These are phyloP conservation scores for Phialocephala sp. DNA, from an alignment of 2,329 filamentous ascomycete species.

Conservation along the genomic window DNA sequence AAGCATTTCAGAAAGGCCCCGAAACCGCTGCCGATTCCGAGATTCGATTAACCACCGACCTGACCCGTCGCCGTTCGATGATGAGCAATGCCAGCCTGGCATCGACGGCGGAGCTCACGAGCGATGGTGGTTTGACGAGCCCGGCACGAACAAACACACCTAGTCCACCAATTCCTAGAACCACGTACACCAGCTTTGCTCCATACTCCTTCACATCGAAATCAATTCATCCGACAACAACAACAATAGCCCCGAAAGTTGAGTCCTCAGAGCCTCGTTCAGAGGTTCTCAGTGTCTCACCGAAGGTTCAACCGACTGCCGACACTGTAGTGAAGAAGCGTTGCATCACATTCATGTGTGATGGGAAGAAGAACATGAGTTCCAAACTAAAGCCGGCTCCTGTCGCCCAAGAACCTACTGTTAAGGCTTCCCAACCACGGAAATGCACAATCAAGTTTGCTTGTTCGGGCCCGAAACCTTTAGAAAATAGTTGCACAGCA, in stretches of 20 bases:
- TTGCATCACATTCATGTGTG: constrained; percentile 90
- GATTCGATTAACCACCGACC: constrained; percentile 48
- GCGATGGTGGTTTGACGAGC: constrained; percentile 89
- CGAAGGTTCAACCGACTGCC: constrained; percentile 59
- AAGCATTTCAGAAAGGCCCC: constrained; percentile 74
- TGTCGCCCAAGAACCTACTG: constrained; percentile 41
- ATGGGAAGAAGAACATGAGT: constrained; percentile 56
- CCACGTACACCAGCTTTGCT: constrained; percentile 50
- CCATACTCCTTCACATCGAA: constrained; percentile 38
- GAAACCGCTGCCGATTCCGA: constrained; percentile 55
- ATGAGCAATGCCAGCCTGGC: constrained; percentile 81
- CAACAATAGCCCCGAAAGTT: constrained; percentile 21
- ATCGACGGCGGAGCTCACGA: constrained; percentile 91
- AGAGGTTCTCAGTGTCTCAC: constrained; percentile 35
- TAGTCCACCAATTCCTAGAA: constrained; percentile 78
- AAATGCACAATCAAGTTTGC: constrained; percentile 75
- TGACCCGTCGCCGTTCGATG: constrained; percentile 56
- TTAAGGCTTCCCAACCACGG: constrained; percentile 52
- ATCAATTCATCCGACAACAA: constrained; percentile 19
- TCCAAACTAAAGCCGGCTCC: constrained; percentile 51
- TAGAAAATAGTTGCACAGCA: constrained; percentile 42
- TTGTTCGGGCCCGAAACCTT: constrained; percentile 62
- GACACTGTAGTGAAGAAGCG: constrained; percentile 77
- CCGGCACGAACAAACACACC: constrained; percentile 87
- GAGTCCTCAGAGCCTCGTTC: constrained; percentile 23